Base-by-base conservation (phyloP, 1,284 basidiomycete species). In the Austroboletus niveus region DNA sequence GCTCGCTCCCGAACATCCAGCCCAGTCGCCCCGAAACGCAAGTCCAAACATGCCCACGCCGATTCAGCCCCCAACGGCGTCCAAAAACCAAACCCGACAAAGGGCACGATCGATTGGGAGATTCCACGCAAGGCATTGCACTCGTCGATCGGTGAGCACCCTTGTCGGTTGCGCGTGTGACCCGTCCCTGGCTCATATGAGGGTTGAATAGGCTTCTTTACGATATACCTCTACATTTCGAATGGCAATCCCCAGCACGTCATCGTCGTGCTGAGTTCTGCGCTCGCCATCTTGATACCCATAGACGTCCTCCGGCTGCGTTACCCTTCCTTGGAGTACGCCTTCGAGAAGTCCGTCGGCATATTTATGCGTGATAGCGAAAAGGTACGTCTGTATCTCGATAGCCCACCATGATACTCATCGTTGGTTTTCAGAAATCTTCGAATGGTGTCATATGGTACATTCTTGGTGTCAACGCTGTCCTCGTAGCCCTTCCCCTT, bases 381-480 rank as follows among this genome's bases (percentile, higher is more conserved):
- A 75, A 90, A 88, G 75, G 86, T 87, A 49, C 43, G 77, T 47
- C 17, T 17, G 20, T 31, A 4, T 15, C 29, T n/a, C 8, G 2
- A 40, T 15, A 10, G 24, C 14, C 29, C 29, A 24, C 15, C 17
- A 17, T 17, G 11, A 36, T 10, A 1, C 22, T 31, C 4, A 44
- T 39, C 8, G 41, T 29, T 29, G 20, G 49, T 17, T 39, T 30
- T 41, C 59, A 88, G 85, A 76, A 80, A 65, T 75, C 80, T 42
- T 80, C 85, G 14, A 94, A 94, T 63, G 96, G 96, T 5, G 93
- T 96, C 30, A 85, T 98, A 42, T 98, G 93, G 92, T 99, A 98
- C 69, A 86, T 98, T 48, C 72, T 96, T 30, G 96, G 96, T 17
- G 93, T 93, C 59, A 84, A 94, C 57, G 82, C 87, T 63, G 90